Evolutionary conservation across 2,329 filamentous ascomycete genomes (phyloP), one percentile per base, ranked within the genome.

Genomic region (Aspergillus versicolor): DNA sequence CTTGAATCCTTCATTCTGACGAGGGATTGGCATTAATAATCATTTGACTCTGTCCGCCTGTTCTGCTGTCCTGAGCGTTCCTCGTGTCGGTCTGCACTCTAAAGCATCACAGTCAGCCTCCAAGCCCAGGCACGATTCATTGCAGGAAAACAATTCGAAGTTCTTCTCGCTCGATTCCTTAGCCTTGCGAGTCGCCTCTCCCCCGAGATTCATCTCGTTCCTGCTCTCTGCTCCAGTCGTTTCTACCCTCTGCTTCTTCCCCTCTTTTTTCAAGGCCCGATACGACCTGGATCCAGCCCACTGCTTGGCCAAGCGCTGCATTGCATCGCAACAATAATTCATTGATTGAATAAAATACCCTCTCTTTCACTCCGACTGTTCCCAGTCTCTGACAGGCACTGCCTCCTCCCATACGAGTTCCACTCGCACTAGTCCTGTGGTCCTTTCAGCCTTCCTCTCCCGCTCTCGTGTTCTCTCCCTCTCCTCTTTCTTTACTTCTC

Each of bases 351-450:
- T 22, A 51, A 37, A 52, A 57, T n/a, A 37, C 30, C 24, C 24
- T 32, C 15, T 21, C 27, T 34, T 41, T 52, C 41, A 59, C 63
- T 21, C n/a, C 48, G 48, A 52, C 34, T 38, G 22, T 22, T 17
- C 40, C 46, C 34, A 47, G 32, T 24, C 38, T 37, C 51, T 49
- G 40, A 61, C 61, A 51, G 52, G 56, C 52, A 59, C 58, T 55
- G 52, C 51, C 54, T 58, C 61, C 56, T 62, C 58, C 41, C 41
- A 46, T 46, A 52, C 48, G 42, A 52, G 59, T 57, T 52, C 54
- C 48, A 56, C 54, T 46, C 49, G 53, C 55, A 47, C 61, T 57
- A 50, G 51, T 50, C 58, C 58, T 54, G 45, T 62, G 62, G 38
- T 47, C 62, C 45, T 52, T 55, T 45, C 44, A 45, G 38, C 45